phyloP scores from a whole-genome alignment of 768 basidiomycete genomes.

The Russula brevipes region DNA sequence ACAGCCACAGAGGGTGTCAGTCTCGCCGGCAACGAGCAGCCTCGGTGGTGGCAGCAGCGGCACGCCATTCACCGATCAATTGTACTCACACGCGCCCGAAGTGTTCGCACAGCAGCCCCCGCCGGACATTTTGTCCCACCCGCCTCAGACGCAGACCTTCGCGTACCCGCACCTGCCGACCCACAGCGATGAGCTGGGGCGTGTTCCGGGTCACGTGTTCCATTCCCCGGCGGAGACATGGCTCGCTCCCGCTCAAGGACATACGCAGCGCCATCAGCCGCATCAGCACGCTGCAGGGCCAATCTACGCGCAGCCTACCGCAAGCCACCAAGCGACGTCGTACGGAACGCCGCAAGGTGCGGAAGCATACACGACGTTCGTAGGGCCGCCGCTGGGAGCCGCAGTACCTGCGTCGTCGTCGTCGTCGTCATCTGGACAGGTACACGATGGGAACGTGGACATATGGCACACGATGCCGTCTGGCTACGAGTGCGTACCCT shows the following conservation, averaged over 20 bases:
- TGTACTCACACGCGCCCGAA: slow-evolving; percentile 10
- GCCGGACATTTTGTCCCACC: neutral
- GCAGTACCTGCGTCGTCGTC: neutral
- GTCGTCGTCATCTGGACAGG: neutral
- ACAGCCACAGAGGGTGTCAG: slow-evolving; percentile 8
- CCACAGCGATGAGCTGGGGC: slow-evolving; percentile 22
- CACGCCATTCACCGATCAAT: slow-evolving; percentile 11
- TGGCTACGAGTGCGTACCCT: slow-evolving; percentile 23
- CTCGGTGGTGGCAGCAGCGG: slow-evolving; percentile 8
- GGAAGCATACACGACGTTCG: slow-evolving; percentile 11
- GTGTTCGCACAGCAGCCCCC: slow-evolving; percentile 4
- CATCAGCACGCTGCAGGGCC: slow-evolving; percentile 2
- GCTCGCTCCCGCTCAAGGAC: slow-evolving; percentile 7
- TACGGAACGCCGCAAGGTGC: slow-evolving; percentile 2
- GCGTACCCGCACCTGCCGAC: slow-evolving; percentile 19
- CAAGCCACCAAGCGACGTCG: slow-evolving; percentile 4
- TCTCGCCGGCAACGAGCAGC: slow-evolving; percentile 17
- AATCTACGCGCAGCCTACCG: slow-evolving; percentile 5
- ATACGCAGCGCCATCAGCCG: slow-evolving; percentile 4
- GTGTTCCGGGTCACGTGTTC: slow-evolving; percentile 17
- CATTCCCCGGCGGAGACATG: neutral
- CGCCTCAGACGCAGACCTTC: slow-evolving; percentile 8
- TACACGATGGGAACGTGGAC: slow-evolving; percentile 6
- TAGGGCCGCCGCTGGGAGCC: neutral
- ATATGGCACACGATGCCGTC: slow-evolving; percentile 23